Evolutionary conservation across 192 early-diverging fungal species (phyloP).

Genomic region (Coemansia pectinata): DNA sequence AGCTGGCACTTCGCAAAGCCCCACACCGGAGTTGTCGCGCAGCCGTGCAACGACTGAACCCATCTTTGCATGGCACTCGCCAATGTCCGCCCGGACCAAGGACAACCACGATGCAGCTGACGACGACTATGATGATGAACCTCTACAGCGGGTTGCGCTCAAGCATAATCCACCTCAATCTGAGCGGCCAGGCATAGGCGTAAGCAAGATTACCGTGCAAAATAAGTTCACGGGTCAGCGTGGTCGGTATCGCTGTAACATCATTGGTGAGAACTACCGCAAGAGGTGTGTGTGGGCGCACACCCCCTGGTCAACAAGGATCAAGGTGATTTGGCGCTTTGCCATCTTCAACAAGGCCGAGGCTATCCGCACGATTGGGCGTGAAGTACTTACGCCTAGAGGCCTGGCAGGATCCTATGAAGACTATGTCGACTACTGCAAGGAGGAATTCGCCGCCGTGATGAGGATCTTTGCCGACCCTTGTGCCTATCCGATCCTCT

Average conservation of each 20-base stretch:
- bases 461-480: constrained; percentile 58
- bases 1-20: neutral
- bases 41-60: constrained; percentile 11
- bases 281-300: constrained; percentile 52
- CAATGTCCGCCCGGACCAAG: neutral
- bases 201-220: constrained; percentile 12
- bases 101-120: neutral
- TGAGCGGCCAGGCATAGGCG: neutral
- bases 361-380: constrained; percentile 51
- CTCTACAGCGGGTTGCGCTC: neutral
- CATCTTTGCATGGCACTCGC: constrained; percentile 5
- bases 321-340: constrained; percentile 53
- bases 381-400: constrained; percentile 48
- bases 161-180: neutral
- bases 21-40: neutral
- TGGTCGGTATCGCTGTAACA: constrained; percentile 50
- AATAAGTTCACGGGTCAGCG: constrained; percentile 46
- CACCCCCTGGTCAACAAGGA: constrained; percentile 48
- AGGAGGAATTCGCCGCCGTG: constrained; percentile 54
- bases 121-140: neutral
- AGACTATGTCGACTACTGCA: constrained; percentile 53
- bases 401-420: constrained; percentile 58
- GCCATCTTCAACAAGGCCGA: constrained; percentile 54
- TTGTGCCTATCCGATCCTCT: constrained; percentile 60
- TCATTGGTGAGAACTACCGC: constrained; percentile 55